Base-by-base conservation (phyloP, 768 basidiomycete species). In the Mycena filopes region DNA sequence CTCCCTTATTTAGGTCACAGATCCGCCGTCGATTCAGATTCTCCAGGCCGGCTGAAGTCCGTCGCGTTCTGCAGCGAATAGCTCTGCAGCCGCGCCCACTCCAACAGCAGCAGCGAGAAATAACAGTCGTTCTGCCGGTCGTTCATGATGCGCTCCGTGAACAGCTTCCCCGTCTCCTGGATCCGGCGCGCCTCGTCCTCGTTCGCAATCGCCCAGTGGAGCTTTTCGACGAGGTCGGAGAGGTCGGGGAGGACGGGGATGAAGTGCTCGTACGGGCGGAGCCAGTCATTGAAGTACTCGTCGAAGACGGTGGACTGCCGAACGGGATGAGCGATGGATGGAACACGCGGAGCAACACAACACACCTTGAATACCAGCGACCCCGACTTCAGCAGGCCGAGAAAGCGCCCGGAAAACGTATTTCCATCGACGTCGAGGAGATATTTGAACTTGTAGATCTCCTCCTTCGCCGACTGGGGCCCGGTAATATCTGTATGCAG, bases 61-160 rank as follows among this genome's bases (percentile, higher is more conserved):
- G 36, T 36, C 36, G 36, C 36, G 36, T 36, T 36, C 36, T 54
- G 21, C 38, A 8, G 25, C 25, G 47, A 31, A 20, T 50, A 65
- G 46, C 53, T 63, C 57, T 69, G 68, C 41, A 69, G 36, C 1
- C 64, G 47, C 41, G 69, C 66, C 66, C 67, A 70, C 38, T 70
- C 66, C 1, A 70, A 28, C 16, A 70, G 56, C 36, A 70, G 63
- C 47, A 53, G 10, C 10, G 63, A 41, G 20, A 70, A 70, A 23
- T 70, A 70, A 43, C 69, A 70, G 51, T 70, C 69, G 56, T 70
- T 70, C 41, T 70, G 69, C 12, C 54, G 36, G 43, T 70, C 69
- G 2, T 54, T 65, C 66, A 70, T 62, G 21, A 70, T 43, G 43
- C 60, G 53, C 47, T 68, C 57, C 33, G 66, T 43, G 60, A 68